Evolutionary conservation across 768 basidiomycete genomes (phyloP).

Genomic region (Guyanaporus albipodus): DNA sequence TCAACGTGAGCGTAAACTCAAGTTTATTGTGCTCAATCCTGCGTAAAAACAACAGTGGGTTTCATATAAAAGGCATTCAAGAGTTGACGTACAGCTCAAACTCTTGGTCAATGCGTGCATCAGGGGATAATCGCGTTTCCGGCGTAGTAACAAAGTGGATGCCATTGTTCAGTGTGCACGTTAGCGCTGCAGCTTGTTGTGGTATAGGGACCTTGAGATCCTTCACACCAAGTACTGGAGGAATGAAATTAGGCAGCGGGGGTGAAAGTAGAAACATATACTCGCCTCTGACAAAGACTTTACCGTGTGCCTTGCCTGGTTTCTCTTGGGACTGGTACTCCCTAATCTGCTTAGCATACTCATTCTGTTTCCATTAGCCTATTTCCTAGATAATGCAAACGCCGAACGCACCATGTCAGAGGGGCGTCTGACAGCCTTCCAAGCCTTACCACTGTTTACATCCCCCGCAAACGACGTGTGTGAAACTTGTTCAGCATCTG

Average conservation of each 20-base stretch:
- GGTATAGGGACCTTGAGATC: conserved; percentile 77
- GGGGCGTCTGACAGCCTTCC: conserved; percentile 83
- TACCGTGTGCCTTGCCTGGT: conserved; percentile 78
- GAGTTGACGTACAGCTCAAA: conserved; percentile 72
- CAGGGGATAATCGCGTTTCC: conserved; percentile 54
- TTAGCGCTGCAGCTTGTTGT: conserved; percentile 64
- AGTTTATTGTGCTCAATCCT: conserved; percentile 94
- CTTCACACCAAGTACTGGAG: conserved; percentile 69
- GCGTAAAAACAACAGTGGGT: not conserved
- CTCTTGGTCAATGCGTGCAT: conserved; percentile 76
- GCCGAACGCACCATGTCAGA: conserved; percentile 80
- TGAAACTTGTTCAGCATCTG: conserved; percentile 65
- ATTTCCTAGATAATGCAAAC: not conserved
- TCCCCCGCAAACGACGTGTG: conserved; percentile 77
- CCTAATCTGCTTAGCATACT: conserved; percentile 87
- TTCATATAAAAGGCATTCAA: not conserved
- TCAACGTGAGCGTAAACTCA: conserved; percentile 89
- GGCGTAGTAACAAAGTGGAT: conserved; percentile 95
- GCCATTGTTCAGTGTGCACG: conserved; percentile 92
- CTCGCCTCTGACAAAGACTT: conserved; percentile 90
- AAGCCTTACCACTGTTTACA: conserved; percentile 74
- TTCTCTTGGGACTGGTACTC: conserved; percentile 77
- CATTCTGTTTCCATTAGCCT: conserved; percentile 56
- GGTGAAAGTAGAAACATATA: not conserved
- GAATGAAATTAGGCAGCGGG: not conserved